Evolutionary conservation across 768 basidiomycete genomes (phyloP).

Genomic region (Exidia glandulosa): DNA sequence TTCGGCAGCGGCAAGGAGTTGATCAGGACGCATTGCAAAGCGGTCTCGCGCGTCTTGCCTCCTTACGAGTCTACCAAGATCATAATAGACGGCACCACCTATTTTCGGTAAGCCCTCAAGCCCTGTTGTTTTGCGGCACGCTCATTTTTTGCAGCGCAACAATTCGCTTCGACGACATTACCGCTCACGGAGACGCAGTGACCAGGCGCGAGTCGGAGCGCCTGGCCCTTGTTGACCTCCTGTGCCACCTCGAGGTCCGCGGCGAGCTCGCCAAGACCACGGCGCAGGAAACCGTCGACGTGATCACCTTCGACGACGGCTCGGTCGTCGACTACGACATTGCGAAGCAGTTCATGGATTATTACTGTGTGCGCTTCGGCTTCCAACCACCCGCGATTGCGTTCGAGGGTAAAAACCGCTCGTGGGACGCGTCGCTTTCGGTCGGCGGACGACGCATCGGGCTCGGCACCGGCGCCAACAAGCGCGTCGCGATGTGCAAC

Average conservation of each 20-base stretch:
- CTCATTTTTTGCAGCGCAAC: too few species aligned
- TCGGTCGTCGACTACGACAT: slow-evolving; percentile 53
- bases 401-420: slow-evolving; percentile 26
- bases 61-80: too few species aligned
- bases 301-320: slow-evolving; percentile 46
- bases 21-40: too few species aligned
- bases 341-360: slow-evolving; percentile 88
- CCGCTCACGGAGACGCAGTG: too few species aligned
- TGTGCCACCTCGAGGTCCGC: neutral
- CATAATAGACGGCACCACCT: too few species aligned
- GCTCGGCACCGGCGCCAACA: slow-evolving; percentile 53
- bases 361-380: slow-evolving; percentile 72
- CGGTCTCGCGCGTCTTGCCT: too few species aligned
- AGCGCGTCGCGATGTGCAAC: slow-evolving; percentile 58
- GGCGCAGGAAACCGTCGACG: slow-evolving; percentile 7
- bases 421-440: slow-evolving; percentile 66
- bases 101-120: too few species aligned
- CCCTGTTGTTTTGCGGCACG: too few species aligned
- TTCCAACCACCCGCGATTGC: slow-evolving; percentile 66
- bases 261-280: neutral
- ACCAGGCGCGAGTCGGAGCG: too few species aligned
- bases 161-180: too few species aligned
- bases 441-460: slow-evolving; percentile 77
- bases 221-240: slow-evolving; percentile 54
- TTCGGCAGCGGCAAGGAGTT: too few species aligned